Percentiles rank a stretch among this genome's conserved stretches.
phyloP scores from a whole-genome alignment of 2,329 filamentous ascomycete species.

The Claviceps sp. region DNA sequence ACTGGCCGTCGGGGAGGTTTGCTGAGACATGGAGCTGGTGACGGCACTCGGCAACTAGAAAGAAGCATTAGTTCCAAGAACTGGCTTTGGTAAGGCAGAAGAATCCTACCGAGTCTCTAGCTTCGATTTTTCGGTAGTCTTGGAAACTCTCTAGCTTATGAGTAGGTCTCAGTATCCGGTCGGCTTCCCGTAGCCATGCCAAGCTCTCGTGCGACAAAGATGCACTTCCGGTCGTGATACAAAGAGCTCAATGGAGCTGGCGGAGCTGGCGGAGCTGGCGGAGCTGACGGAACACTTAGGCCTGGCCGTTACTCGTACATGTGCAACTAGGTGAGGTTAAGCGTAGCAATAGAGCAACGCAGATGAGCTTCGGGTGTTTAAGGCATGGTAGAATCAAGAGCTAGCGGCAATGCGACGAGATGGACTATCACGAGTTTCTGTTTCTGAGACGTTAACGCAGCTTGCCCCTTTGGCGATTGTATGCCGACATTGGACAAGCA shows the following conservation, averaged over 20 bases:
- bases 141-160: not conserved
- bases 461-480: too few relatives aligned
- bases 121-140: not conserved
- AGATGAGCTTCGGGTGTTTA: too few relatives aligned
- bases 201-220: not conserved
- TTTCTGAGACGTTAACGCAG: too few relatives aligned
- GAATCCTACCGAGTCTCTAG: not conserved
- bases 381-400: too few relatives aligned
- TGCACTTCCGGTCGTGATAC: not conserved
- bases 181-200: not conserved
- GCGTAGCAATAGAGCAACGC: too few relatives aligned
- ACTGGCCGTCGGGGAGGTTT: slow-evolving; percentile 14
- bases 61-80: slow-evolving; percentile 5
- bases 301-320: not conserved
- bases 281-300: not conserved
- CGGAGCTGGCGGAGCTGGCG: not conserved
- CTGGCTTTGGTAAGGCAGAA: not conserved
- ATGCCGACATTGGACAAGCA: too few relatives aligned
- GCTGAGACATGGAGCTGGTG: slow-evolving; percentile 21
- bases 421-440: too few relatives aligned
- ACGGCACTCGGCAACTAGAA: slow-evolving; percentile 8
- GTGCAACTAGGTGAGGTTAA: too few relatives aligned
- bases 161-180: not conserved
- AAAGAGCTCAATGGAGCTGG: not conserved
- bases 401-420: too few relatives aligned